Conservation (phyloP, 1,284 basidiomycete genomes). For the Thelephora terrestris region DNA sequence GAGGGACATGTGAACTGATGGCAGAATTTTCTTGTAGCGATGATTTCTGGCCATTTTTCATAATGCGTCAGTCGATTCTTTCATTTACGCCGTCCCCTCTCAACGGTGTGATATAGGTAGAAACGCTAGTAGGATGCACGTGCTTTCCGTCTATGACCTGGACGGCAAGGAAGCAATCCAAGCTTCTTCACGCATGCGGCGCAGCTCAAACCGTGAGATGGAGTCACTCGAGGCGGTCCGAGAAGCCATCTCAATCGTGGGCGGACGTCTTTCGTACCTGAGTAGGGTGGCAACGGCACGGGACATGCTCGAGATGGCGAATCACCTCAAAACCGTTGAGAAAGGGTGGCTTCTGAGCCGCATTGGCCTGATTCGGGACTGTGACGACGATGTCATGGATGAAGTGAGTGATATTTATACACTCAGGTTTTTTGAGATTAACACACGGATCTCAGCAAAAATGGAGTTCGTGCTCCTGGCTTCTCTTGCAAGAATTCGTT, state of each 20-base stretch:
- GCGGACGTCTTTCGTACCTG: slow-evolving; percentile 72
- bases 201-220: slow-evolving; percentile 8
- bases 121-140: slow-evolving; percentile 64
- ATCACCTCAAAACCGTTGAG: slow-evolving; percentile 56
- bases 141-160: slow-evolving; percentile 69
- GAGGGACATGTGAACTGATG: neutral
- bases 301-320: slow-evolving; percentile 56
- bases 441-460: slow-evolving; percentile 42
- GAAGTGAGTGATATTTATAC: slow-evolving; percentile 34
- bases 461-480: slow-evolving; percentile 75
- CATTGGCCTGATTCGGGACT: slow-evolving; percentile 63
- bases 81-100: slow-evolving; percentile 6
- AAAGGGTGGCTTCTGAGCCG: slow-evolving; percentile 70
- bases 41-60: slow-evolving; percentile 71
- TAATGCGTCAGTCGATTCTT: slow-evolving; percentile 40
- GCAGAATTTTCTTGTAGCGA: slow-evolving; percentile 33
- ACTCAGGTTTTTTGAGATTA: neutral
- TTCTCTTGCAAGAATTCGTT: slow-evolving; percentile 62
- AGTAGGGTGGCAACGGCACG: slow-evolving; percentile 48
- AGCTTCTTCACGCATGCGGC: slow-evolving; percentile 50
- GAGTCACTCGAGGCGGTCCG: slow-evolving; percentile 29
- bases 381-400: slow-evolving; percentile 83
- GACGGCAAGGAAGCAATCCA: slow-evolving; percentile 47
- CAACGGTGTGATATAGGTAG: slow-evolving; percentile 37
- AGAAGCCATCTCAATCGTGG: slow-evolving; percentile 51